phyloP scores from a whole-genome alignment of 2,329 filamentous ascomycete species.

The Fusarium siculi region DNA sequence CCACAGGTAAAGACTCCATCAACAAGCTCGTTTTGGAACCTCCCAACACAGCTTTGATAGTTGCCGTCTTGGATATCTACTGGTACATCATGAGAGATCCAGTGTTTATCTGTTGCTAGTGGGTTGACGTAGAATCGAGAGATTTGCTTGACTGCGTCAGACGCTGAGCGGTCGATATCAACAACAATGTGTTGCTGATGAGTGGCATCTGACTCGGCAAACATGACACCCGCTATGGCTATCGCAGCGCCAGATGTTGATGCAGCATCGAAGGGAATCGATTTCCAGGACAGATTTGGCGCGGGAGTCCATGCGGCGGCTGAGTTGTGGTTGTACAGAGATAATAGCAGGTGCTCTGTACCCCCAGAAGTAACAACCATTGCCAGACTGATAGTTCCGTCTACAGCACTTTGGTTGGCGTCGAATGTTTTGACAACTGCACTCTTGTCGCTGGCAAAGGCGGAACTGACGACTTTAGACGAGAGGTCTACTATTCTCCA shows the following conservation, averaged over 20 bases:
- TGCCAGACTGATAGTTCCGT: background rate
- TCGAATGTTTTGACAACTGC: background rate
- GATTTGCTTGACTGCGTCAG: background rate
- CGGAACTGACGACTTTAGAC: accelerated
- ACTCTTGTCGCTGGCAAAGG: background rate
- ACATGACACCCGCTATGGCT: background rate
- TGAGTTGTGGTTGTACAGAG: background rate
- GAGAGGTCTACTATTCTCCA: background rate
- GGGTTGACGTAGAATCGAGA: background rate
- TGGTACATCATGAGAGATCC: accelerated
- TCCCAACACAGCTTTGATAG: background rate
- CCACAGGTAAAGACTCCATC: background rate
- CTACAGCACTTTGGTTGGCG: background rate
- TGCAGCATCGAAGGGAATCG: accelerated
- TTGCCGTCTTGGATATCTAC: background rate
- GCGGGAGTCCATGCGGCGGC: accelerated
- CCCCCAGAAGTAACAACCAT: background rate
- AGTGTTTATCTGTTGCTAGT: background rate
- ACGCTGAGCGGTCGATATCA: background rate
- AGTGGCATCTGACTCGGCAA: background rate
- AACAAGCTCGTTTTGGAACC: background rate
- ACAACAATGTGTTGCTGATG: background rate
- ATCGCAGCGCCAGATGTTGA: accelerated
- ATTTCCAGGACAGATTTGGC: background rate
- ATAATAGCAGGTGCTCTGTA: background rate